Conservation (phyloP, 2,329 filamentous ascomycete species). For the Amauroascus verrucosus region DNA sequence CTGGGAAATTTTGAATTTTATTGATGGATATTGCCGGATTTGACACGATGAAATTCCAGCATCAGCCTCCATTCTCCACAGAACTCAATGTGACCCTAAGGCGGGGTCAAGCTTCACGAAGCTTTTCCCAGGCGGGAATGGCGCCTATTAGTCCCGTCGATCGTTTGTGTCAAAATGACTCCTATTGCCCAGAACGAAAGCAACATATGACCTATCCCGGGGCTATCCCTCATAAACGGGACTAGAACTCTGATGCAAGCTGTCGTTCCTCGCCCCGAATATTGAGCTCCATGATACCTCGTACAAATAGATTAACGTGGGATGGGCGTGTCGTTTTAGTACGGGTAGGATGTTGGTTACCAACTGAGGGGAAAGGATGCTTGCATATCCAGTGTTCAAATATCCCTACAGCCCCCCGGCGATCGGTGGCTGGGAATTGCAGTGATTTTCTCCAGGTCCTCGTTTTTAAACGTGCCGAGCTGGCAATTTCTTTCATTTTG, state of each 20-base stretch:
- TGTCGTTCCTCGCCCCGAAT: neutral
- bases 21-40: no score
- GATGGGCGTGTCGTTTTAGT: no score
- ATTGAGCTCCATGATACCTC: neutral
- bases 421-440: no score
- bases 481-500: neutral
- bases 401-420: no score
- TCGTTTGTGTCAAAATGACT: neutral
- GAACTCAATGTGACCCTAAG: neutral
- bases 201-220: neutral
- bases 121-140: neutral
- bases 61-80: no score
- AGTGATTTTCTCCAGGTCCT: neutral
- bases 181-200: neutral
- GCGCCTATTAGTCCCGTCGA: neutral
- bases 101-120: constrained; percentile 9
- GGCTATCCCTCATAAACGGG: neutral
- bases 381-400: no score
- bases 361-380: no score
- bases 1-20: no score
- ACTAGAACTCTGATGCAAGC: neutral
- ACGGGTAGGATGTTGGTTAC: no score
- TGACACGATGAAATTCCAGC: no score
- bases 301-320: no score
- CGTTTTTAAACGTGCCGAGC: neutral